Base-by-base conservation (phyloP, 140 eudicot species). In the Senecio squalidus region DNA sequence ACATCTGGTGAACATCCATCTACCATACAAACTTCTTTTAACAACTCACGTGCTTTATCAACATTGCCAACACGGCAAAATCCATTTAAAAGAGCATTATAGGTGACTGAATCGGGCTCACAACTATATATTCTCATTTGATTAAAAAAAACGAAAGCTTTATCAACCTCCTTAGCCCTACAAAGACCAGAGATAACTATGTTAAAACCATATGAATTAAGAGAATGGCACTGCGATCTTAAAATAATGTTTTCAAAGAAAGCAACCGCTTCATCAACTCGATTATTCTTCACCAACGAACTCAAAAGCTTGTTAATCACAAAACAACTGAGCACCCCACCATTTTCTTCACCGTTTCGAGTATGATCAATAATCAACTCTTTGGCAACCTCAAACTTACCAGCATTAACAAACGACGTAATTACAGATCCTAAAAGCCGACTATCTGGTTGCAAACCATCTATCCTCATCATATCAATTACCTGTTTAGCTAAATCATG, bases 141-240 rank as follows among this genome's bases (percentile, higher is more conserved):
- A 9, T 59, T 64, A 64, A 79, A 79, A 44, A 87, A 22, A 31
- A 43, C 70, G 56, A 72, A 82, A 52, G 93, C 96, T 74, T 70
- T 74, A 3, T 82, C 80, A 10, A 82, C 80, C 64, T 77, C 59
- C 34, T 76, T 71, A 16, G 38, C 75, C 58, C 60, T 76, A 29
- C 95, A 92, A 62, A 92, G 62, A 10, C 98, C 98, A 9, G 72
- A 68, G 47, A 92, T 69, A 27, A 92, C 72, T 65, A 84, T 84
- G 53, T 92, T 92, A 58, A 92, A 92, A 34, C 75, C 67, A 60
- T 51, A 87, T 5, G 74, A 75, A 73, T 84, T 88, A n/a, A 74
- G 78, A n/a, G 50, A 46, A 48, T 43, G 79, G 41, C 77, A 41
- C 33, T 60, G 17, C 16, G 86, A 76, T 58, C 72, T 64, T 72